Evolutionary conservation across 23 red algal genomes (phyloP).

Genomic region (Cyanidiococcus yangmingshanensis): DNA sequence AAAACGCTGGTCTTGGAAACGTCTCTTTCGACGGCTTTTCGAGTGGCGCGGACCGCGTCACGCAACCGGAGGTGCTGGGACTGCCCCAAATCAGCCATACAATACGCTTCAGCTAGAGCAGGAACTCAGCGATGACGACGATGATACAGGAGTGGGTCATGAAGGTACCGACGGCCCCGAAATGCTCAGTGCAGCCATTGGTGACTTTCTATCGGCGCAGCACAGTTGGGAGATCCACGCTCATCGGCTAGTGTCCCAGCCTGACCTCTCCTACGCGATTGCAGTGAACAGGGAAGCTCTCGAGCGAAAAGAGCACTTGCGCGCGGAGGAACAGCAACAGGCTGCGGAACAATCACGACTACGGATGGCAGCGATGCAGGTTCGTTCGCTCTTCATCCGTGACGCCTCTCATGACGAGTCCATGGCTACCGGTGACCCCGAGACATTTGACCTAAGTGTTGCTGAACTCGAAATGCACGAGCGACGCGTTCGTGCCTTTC

Average conservation of each 20-base stretch:
- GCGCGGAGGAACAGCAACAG: neutral
- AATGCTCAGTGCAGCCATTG: constrained; percentile 8
- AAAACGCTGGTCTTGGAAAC: neutral
- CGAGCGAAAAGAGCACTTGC: constrained; percentile 4
- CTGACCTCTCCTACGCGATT: constrained; percentile 8
- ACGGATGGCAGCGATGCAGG: neutral
- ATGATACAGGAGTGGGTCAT: neutral
- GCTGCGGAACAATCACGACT: constrained; percentile 12
- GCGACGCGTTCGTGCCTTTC: neutral
- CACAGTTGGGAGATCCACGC: constrained; percentile 18
- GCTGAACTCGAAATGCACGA: constrained; percentile 15
- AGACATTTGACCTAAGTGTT: neutral
- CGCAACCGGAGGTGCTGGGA: neutral
- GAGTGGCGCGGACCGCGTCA: neutral
- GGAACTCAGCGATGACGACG: neutral
- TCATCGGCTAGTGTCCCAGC: constrained; percentile 3
- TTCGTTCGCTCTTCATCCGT: constrained; percentile 18
- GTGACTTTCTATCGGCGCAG: constrained; percentile 9
- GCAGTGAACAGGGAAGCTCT: constrained; percentile 9
- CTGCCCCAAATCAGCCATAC: neutral
- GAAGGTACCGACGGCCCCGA: neutral
- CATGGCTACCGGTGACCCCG: constrained; percentile 14
- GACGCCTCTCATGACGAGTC: constrained; percentile 6
- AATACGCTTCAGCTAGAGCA: neutral
- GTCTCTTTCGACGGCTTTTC: neutral